Evolutionary conservation across 768 basidiomycete genomes (phyloP).

Genomic region (Rhodotorula sphaerocarpa): DNA sequence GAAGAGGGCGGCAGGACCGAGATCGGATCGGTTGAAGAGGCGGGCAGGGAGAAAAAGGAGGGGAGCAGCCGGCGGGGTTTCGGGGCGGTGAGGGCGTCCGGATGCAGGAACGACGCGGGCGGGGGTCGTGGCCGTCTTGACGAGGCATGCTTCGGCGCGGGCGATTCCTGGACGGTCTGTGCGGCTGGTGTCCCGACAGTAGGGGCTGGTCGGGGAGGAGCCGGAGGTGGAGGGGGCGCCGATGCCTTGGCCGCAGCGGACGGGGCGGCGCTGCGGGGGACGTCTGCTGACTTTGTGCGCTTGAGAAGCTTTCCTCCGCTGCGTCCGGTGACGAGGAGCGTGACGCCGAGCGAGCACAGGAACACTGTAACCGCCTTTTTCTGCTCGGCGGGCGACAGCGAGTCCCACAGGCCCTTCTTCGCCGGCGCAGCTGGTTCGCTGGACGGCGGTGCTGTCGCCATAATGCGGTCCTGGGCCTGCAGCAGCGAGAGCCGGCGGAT

Average conservation of each 20-base stretch:
- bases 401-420: conserved; percentile 5
- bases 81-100: conserved; percentile 9
- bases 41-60: conserved; percentile 3
- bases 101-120: conserved; percentile 3
- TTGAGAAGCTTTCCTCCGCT: conserved; percentile 29
- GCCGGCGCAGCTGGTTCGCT: not conserved
- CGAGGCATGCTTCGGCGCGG: too few species aligned
- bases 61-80: conserved; percentile 6
- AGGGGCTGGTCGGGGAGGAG: not conserved
- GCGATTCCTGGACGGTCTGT: too few species aligned
- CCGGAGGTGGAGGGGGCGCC: not conserved
- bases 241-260: not conserved
- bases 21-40: not conserved
- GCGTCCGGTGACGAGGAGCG: conserved; percentile 33
- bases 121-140: not conserved
- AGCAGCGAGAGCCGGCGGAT: too few species aligned
- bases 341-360: conserved; percentile 33
- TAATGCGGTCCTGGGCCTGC: too few species aligned
- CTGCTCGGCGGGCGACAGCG: conserved; percentile 11
- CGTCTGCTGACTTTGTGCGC: conserved; percentile 11
- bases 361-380: conserved; percentile 35
- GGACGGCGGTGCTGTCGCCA: too few species aligned
- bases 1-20: not conserved
- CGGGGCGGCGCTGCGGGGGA: not conserved
- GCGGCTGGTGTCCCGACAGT: not conserved